Base-by-base conservation (phyloP, 1,284 basidiomycete species). In the Kwoniella shivajii region DNA sequence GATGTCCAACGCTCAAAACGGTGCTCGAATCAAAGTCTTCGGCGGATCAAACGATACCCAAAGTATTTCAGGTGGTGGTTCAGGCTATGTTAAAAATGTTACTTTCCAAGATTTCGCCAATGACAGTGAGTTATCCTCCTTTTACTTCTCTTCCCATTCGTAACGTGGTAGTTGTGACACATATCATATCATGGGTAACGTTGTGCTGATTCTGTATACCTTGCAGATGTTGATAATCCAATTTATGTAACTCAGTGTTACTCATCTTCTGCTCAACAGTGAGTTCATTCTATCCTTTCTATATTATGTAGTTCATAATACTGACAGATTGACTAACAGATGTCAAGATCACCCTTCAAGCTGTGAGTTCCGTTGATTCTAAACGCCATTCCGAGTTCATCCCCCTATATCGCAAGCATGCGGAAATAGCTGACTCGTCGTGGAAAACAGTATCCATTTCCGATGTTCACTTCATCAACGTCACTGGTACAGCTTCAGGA, bases 11-110 rank as follows among this genome's bases (percentile, higher is more conserved):
- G 82, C 84, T 9, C 78, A 84, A 53, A 85, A 86, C 61, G 86
- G 85, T 0, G 85, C 84, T 0, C 79, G 85, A n/a, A 86, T 87
- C 72, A 87, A 87, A 71, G 84, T 84, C 2, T 86, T 83, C 73
- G 84, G 84, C 9, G 85, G 85, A 42, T 62, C 68, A 45, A 64
- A 65, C 54, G 52, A 71, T 52, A 61, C 72, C 31, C 6, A 66
- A 10, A 55, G 66, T n/a, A 63, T 69, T 14, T 79, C 79, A 1
- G 83, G 84, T 37, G 84, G 85, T 10, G 85, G 86, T 7, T 79
- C 78, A 22, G 85, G 86, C 1, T 82, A 82, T 51, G 85, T 86
- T 46, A 81, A 80, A 68, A 86, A 74, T 49, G 48, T 69, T 45
- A 66, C 65, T 16, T 67, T 61, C 54, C 26, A 54, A 34, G 56